Conservation (phyloP, 1,284 basidiomycete species). For the Fistulinella staudtii region DNA sequence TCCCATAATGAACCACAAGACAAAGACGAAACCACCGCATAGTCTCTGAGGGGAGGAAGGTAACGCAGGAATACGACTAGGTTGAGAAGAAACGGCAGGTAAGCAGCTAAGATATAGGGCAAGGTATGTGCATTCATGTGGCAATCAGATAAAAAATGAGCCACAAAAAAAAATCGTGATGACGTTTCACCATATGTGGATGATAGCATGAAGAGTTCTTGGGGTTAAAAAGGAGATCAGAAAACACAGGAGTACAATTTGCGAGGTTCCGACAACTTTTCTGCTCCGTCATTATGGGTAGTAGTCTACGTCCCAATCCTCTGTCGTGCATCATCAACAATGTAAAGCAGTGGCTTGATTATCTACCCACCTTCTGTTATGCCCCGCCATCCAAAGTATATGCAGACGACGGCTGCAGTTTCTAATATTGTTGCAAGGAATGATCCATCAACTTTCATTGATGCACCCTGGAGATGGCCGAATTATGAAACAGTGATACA, state of each 20-base stretch:
- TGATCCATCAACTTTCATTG: constrained; percentile 69
- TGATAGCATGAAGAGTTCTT: constrained; percentile 6
- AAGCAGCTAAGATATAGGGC: constrained; percentile 3
- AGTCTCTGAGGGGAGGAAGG: background rate
- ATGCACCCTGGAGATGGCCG: constrained; percentile 44
- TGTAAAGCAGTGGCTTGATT: background rate
- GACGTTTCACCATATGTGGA: constrained; percentile 8
- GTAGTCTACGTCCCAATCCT: constrained; percentile 32
- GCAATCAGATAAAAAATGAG: background rate
- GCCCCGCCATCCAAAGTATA: constrained; percentile 78
- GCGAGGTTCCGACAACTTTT: background rate
- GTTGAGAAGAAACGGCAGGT: constrained; percentile 3
- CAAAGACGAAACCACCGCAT: background rate
- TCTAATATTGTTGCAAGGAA: constrained; percentile 79
- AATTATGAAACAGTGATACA: constrained; percentile 8
- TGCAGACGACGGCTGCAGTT: constrained; percentile 61
- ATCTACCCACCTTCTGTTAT: constrained; percentile 83
- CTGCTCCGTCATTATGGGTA: constrained; percentile 20
- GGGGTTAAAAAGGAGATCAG: background rate
- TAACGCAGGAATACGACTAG: constrained; percentile 4
- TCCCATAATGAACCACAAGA: constrained; percentile 1
- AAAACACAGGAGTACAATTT: constrained; percentile 14
- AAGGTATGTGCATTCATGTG: background rate
- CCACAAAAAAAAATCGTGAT: background rate
- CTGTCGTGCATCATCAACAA: constrained; percentile 16